Evolutionary conservation across 2,329 filamentous ascomycete species (phyloP), one percentile per base, ranked within the genome.

Genomic region (Colletotrichum sp.): DNA sequence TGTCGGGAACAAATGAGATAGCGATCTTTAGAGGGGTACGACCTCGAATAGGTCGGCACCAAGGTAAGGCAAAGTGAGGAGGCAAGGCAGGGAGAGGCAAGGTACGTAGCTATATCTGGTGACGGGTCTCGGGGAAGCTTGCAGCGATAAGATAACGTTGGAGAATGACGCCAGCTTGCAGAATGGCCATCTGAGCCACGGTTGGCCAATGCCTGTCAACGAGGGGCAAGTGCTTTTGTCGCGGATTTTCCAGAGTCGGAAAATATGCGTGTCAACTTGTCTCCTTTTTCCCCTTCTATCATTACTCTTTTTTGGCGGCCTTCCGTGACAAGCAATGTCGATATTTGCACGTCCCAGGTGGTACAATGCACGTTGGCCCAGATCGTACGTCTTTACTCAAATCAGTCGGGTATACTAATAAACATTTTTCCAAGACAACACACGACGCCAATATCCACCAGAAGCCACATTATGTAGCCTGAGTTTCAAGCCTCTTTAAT

Each of bases 131-230:
- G 32, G 52, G 30, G 18, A n/a, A 43, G 16, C 34, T 16, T n/a
- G 8, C 13, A 24, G 24, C 16, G 55, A 61, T 36, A 36, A 61
- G 67, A 48, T 61, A 58, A 43, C 36, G 55, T 26, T 61, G n/a
- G 30, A 60, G 18, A 21, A 72, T 72, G 70, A 72, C 70, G 70
- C 70, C 70, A 72, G 26, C 36, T 61, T 38, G 64, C 36, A 68
- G 63, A 18, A 38, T 48, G 24, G n/a, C 24, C 24, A 38, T 28
- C 32, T n/a, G 36, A 38, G 34, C 24, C 48, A 16, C 16, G n/a
- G 8, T 18, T 18, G 16, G 36, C 36, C 36, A 43, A 43, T 43
- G 36, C 36, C 16, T 43, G 16, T 36, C 34, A 18, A 18, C 16
- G 36, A 43, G 5, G 34, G 36, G 18, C 38, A n/a, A 48, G 38